Evolutionary conservation across 106 monocot species (phyloP).

Genomic region (Phalaenopsis aphrodite): DNA sequence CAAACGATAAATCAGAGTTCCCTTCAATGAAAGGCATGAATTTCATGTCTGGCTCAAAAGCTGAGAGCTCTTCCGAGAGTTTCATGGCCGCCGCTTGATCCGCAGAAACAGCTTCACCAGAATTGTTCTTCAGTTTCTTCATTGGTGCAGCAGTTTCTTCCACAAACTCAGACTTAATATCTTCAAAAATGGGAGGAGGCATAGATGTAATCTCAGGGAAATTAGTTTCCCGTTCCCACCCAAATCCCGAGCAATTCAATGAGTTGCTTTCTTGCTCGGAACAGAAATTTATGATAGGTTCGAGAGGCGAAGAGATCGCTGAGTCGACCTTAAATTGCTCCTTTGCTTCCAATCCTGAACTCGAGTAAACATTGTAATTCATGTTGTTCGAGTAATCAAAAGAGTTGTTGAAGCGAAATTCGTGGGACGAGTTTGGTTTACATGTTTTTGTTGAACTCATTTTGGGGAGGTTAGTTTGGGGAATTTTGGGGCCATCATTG

Average conservation of each 20-base stretch:
- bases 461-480: constrained; percentile 6
- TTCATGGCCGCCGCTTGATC: constrained; percentile 17
- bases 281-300: constrained; percentile 3
- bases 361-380: constrained; percentile 11
- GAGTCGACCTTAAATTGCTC: constrained; percentile 13
- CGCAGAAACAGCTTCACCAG: constrained; percentile 12
- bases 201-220: constrained; percentile 27
- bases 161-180: background rate
- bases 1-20: constrained; percentile 19
- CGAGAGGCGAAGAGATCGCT: background rate
- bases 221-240: constrained; percentile 18
- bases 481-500: background rate
- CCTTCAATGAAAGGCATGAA: constrained; percentile 40
- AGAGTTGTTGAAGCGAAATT: constrained; percentile 1
- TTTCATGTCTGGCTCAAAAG: constrained; percentile 43
- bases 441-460: background rate
- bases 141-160: constrained; percentile 5
- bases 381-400: constrained; percentile 12
- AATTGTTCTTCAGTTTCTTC: constrained; percentile 43
- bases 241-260: constrained; percentile 20
- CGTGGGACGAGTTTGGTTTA: constrained; percentile 15
- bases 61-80: constrained; percentile 38
- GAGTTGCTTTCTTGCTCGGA: constrained; percentile 45
- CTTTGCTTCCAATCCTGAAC: constrained; percentile 5
- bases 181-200: constrained; percentile 10